Percentiles rank a stretch among this genome's conserved stretches.
These are phyloP conservation scores for Russula sp. DNA, from an alignment of 768 basidiomycete species.

Conservation along the genomic window DNA sequence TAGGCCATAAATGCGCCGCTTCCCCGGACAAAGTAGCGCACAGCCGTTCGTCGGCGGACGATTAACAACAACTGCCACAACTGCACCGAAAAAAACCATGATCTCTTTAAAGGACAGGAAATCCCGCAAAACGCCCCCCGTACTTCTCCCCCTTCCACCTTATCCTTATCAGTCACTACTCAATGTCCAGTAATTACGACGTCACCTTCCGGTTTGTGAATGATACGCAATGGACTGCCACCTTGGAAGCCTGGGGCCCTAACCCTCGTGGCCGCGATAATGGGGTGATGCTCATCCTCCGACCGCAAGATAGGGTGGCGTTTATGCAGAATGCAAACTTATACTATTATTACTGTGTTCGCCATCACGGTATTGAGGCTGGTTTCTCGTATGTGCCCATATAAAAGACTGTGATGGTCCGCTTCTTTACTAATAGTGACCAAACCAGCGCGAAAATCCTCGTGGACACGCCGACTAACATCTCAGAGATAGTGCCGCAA, in stretches of 20 bases:
- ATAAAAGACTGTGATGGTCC: neutral
- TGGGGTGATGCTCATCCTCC: constrained; percentile 31
- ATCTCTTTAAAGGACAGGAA: constrained; percentile 5
- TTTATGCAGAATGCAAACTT: constrained; percentile 45
- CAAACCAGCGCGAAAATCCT: constrained; percentile 14
- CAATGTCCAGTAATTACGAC: constrained; percentile 38
- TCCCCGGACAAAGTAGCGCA: constrained; percentile 17
- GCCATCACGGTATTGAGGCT: constrained; percentile 35
- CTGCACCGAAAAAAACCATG: neutral
- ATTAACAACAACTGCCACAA: constrained; percentile 5
- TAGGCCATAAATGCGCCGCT: constrained; percentile 4
- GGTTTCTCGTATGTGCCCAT: constrained; percentile 40
- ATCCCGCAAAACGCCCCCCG: neutral
- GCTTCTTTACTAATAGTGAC: neutral
- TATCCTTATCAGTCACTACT: neutral
- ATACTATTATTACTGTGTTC: constrained; percentile 43
- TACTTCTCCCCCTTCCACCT: neutral
- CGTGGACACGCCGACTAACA: constrained; percentile 10
- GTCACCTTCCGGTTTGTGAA: constrained; percentile 48
- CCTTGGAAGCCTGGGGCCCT: constrained; percentile 33
- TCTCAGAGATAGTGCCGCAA: constrained; percentile 17
- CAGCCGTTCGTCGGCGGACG: constrained; percentile 11
- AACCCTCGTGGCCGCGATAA: constrained; percentile 31
- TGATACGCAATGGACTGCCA: constrained; percentile 38
- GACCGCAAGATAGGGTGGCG: constrained; percentile 38